Percentiles rank a stretch among this genome's conserved stretches.
Evolutionary conservation across 495 filamentous ascomycete genomes (phyloP).

Genomic region (Clavariopsis aquatica): DNA sequence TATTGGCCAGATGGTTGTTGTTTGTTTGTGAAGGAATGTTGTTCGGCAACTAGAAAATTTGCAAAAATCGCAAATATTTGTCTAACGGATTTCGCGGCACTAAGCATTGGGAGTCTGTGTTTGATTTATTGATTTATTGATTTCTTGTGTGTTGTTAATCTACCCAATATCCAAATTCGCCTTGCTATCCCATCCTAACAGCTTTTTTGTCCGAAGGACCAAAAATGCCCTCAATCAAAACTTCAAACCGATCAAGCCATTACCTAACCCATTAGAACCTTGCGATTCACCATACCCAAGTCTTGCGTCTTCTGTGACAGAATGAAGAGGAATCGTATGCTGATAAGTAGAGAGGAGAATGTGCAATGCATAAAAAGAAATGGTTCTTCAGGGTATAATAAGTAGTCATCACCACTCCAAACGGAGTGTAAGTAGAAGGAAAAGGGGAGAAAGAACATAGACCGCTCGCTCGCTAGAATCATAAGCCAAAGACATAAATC

Average conservation of each 20-base stretch:
- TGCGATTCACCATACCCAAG: background rate
- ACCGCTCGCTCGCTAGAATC: conserved; percentile 9
- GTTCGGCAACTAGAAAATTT: too few species aligned
- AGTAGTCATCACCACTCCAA: conserved; percentile 2
- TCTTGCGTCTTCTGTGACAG: background rate
- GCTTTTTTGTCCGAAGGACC: background rate
- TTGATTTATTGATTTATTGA: background rate
- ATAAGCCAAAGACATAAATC: background rate
- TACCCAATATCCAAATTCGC: background rate
- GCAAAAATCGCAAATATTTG: too few species aligned
- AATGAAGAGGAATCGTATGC: background rate
- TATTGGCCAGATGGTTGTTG: too few species aligned
- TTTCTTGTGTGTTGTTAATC: background rate
- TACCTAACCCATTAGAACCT: background rate
- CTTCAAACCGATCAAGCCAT: background rate
- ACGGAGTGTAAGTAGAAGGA: background rate
- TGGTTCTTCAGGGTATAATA: conserved; percentile 11
- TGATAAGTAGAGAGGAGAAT: conserved; percentile 2
- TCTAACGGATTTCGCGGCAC: too few species aligned
- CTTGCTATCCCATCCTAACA: background rate
- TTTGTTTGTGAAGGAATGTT: too few species aligned
- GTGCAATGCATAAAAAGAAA: background rate
- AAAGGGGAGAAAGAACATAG: conserved; percentile 1
- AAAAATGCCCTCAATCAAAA: background rate
- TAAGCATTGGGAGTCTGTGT: too few species aligned